Conservation (phyloP, 495 filamentous ascomycete genomes). For the Xylaria scruposa region DNA sequence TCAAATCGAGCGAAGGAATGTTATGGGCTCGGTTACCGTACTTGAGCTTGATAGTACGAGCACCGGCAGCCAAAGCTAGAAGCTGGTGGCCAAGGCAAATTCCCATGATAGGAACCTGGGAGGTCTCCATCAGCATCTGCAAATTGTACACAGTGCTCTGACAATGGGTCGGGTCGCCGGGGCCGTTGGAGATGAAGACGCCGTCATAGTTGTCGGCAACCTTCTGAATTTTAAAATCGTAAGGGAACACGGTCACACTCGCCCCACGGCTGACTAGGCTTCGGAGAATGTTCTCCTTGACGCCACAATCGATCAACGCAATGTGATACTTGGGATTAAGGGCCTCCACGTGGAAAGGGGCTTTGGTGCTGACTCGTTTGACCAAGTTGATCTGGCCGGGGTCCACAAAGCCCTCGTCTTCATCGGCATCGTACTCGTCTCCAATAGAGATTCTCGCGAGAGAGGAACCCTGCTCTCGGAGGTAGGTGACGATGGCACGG, state of each 20-base stretch:
- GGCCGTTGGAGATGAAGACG: constrained; percentile 97
- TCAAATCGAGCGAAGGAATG: constrained; percentile 92
- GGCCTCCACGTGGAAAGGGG: constrained; percentile 91
- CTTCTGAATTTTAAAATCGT: constrained; percentile 97
- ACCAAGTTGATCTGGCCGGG: constrained; percentile 97
- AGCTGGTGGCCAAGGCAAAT: constrained; percentile 97
- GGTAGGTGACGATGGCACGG: constrained; percentile 90
- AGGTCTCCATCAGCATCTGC: constrained; percentile 83
- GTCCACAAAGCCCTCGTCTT: constrained; percentile 95
- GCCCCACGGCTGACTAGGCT: constrained; percentile 87
- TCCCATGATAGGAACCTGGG: constrained; percentile 91
- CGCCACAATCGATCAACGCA: constrained; percentile 95
- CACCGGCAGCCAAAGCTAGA: constrained; percentile 80
- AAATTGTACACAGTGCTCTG: constrained; percentile 91
- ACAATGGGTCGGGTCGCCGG: constrained; percentile 97
- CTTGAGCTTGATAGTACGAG: constrained; percentile 89
- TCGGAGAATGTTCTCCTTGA: constrained; percentile 99
- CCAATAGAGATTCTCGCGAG: constrained; percentile 94
- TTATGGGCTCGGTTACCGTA: constrained; percentile 99
- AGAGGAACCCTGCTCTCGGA: constrained; percentile 95
- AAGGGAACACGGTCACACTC: constrained; percentile 91
- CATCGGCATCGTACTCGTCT: constrained; percentile 97
- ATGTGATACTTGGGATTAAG: constrained; percentile 83
- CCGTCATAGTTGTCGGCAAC: constrained; percentile 96
- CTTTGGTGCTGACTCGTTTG: constrained; percentile 93